These are phyloP conservation scores for Crucibulum laeve DNA, from an alignment of 768 basidiomycete genomes.

Conservation along the genomic window DNA sequence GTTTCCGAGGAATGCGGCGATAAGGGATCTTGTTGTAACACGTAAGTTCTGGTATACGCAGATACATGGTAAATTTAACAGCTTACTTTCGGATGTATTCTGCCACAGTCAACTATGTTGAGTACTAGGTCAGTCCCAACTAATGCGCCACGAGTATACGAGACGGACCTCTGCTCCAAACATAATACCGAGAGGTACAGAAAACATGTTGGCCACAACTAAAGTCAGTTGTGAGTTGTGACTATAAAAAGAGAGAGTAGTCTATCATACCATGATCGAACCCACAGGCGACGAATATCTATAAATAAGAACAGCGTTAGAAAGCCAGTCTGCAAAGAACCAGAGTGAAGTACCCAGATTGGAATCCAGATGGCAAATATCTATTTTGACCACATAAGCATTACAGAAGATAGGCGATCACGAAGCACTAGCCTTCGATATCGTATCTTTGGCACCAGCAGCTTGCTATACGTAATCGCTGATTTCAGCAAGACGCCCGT, in stretches of 20 bases:
- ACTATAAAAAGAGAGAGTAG: not conserved
- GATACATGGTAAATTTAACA: not conserved
- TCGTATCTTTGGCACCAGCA: slow-evolving; percentile 58
- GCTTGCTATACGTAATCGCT: slow-evolving; percentile 50
- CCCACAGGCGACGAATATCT: slow-evolving; percentile 69
- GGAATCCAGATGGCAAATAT: slow-evolving; percentile 68
- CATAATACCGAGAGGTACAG: slow-evolving; percentile 66
- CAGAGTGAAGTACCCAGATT: slow-evolving; percentile 52
- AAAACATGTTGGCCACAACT: slow-evolving; percentile 80
- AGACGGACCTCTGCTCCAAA: slow-evolving; percentile 57
- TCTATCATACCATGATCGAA: slow-evolving; percentile 59
- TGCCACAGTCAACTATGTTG: slow-evolving; percentile 39
- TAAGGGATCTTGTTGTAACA: slow-evolving; percentile 41
- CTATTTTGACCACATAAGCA: slow-evolving; percentile 17
- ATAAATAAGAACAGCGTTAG: not conserved
- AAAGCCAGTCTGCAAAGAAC: not conserved
- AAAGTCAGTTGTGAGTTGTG: not conserved
- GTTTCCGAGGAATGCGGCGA: slow-evolving; percentile 65
- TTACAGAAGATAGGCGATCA: not conserved
- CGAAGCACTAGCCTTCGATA: slow-evolving; percentile 49
- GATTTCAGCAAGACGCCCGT: not conserved
- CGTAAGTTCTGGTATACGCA: not conserved
- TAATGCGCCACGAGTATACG: not conserved
- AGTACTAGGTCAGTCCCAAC: slow-evolving; percentile 4
- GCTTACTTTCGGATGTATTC: slow-evolving; percentile 66